phyloP scores from a whole-genome alignment of 2,329 filamentous ascomycete species.

The Paecilomyces sp. region DNA sequence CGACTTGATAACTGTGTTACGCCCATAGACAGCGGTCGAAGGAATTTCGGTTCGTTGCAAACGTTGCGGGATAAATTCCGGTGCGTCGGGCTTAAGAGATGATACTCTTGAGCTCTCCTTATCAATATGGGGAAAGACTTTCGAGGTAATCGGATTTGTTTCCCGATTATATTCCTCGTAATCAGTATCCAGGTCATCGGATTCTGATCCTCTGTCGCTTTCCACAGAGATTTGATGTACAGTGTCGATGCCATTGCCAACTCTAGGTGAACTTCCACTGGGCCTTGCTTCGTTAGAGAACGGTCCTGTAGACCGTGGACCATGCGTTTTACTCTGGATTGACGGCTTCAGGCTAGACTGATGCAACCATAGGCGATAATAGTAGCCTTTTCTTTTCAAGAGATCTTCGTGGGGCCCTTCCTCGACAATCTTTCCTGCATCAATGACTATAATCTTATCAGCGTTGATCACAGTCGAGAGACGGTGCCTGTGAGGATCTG shows the following conservation, averaged over 20 bases:
- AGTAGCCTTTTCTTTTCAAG: constrained; percentile 53
- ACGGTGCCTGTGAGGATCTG: constrained; percentile 44
- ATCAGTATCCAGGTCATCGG: background rate
- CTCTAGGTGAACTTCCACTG: background rate
- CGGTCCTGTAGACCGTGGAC: background rate
- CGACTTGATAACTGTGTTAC: background rate
- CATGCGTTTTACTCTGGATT: background rate
- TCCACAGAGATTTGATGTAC: background rate
- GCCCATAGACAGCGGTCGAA: background rate
- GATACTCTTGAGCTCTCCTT: constrained; percentile 7
- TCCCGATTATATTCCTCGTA: background rate
- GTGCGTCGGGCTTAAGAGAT: constrained; percentile 30
- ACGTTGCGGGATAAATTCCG: constrained; percentile 29
- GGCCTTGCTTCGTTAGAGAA: background rate
- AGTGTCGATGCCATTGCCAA: background rate
- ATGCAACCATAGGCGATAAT: constrained; percentile 59
- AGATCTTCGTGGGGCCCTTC: constrained; percentile 56
- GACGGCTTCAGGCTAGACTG: constrained; percentile 33
- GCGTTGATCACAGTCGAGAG: constrained; percentile 64
- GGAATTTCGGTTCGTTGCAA: background rate
- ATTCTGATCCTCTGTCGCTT: background rate
- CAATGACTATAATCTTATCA: constrained; percentile 59
- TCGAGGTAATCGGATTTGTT: constrained; percentile 3
- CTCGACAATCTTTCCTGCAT: constrained; percentile 57
- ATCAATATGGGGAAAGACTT: constrained; percentile 2